Evolutionary conservation across 1,139 yeast species (phyloP).

Genomic region (Scheffersomyces insectosa): DNA sequence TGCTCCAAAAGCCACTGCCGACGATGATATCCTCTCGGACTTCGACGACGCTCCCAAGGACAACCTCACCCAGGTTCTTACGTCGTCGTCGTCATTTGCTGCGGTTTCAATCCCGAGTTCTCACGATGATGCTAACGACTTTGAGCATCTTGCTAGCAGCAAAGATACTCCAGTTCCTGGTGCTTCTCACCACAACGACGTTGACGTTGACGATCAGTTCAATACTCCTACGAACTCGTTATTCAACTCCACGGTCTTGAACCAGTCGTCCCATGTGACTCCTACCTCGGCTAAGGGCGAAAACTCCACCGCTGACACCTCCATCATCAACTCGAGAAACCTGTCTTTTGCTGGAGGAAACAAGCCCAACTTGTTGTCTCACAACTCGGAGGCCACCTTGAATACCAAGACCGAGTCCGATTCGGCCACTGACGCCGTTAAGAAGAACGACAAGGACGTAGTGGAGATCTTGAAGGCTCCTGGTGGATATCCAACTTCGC

Average conservation of each 20-base stretch:
- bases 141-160: constrained; percentile 16
- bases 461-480: constrained; percentile 19
- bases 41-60: constrained; percentile 3
- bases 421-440: constrained; percentile 5
- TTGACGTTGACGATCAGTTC: constrained; percentile 17
- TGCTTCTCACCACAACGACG: constrained; percentile 11
- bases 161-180: constrained; percentile 3
- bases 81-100: constrained; percentile 42
- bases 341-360: constrained; percentile 6
- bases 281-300: neutral
- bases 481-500: constrained; percentile 24
- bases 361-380: constrained; percentile 9
- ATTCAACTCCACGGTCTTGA: constrained; percentile 15
- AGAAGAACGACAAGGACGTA: constrained; percentile 2
- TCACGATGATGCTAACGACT: constrained; percentile 15
- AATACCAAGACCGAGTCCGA: constrained; percentile 4
- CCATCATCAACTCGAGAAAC: constrained; percentile 10
- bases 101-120: constrained; percentile 37
- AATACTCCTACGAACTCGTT: constrained; percentile 27
- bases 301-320: constrained; percentile 6
- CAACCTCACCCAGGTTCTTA: constrained; percentile 27
- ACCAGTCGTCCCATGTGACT: constrained; percentile 6
- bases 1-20: neutral
- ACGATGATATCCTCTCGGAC: constrained; percentile 6
- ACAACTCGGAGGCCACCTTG: constrained; percentile 9